Base-by-base conservation (phyloP, 805 yeast genomes). In the Barnettozyma pratensis region DNA sequence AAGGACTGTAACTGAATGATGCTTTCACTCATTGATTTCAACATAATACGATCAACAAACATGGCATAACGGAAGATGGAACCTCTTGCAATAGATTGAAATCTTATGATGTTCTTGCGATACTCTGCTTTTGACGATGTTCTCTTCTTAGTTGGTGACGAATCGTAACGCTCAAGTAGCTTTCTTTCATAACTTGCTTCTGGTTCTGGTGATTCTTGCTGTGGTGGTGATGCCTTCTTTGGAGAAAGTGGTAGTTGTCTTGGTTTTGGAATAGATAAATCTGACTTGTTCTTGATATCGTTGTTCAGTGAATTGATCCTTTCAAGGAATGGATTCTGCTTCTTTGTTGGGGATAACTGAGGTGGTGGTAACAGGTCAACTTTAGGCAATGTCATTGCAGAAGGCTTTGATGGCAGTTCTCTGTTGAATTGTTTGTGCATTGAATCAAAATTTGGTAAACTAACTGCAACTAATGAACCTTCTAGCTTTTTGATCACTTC, bases 71-170 rank as follows among this genome's bases (percentile, higher is more conserved):
- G 74, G 47, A 78, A 68, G 38, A 80, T 70, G 0, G 87, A 81
- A 19, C 94, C 96, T 54, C 88, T 71, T 14, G 87, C 75, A 27
- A 81, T 66, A 0, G 94, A 79, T 62, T 90, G 96, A 14, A 90
- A 67, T 47, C 67, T 70, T 37, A 74, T 66, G 37, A 84, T 75
- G 7, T 53, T 60, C 19, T 42, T 42, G 39, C 58, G 25, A 44
- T 56, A 60, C 4, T 60, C 60, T 9, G 54, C 48, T 37, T 60
- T 59, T 7, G 55, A 44, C 11, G 59, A 46, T 8, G 44, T 50
- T 39, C 46, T 50, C 28, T 42, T 46, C 46, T 55, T 61, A 2
- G 56, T 46, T 35, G 62, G 62, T 2, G 62, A 55, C 1, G 60
- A 45, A 28, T 49, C 48, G 44, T 60, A 58, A 29, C 53, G 48